Conservation (phyloP, 2,329 filamentous ascomycete species). For the Plectosphaerella cucumerina region DNA sequence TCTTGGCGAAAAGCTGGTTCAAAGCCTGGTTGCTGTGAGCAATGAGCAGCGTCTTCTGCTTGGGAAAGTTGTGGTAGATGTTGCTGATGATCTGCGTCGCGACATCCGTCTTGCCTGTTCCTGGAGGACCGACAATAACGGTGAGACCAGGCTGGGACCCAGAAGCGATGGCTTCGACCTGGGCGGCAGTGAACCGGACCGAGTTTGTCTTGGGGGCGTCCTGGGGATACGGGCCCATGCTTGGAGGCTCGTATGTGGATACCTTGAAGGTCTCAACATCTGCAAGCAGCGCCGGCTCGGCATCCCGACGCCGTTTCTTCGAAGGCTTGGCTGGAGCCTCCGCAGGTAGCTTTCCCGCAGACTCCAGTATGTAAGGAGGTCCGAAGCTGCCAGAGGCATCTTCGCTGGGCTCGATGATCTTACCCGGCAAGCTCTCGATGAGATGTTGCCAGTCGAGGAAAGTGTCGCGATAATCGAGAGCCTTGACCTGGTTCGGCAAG, state of each 20-base stretch:
- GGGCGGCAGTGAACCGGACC: slow-evolving; percentile 85
- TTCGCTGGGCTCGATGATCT: slow-evolving; percentile 74
- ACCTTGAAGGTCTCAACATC: slow-evolving; percentile 70
- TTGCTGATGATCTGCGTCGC: slow-evolving; percentile 98
- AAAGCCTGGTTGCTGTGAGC: slow-evolving; percentile 97
- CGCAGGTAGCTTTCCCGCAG: slow-evolving; percentile 49
- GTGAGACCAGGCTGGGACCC: slow-evolving; percentile 93
- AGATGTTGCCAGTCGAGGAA: slow-evolving; percentile 96
- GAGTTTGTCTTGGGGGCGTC: slow-evolving; percentile 78
- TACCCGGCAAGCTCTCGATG: slow-evolving; percentile 82
- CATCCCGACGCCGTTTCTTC: slow-evolving; percentile 84
- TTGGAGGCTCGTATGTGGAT: slow-evolving; percentile 84
- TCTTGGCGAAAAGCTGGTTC: slow-evolving; percentile 97
- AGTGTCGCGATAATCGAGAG: slow-evolving; percentile 87
- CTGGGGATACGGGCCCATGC: slow-evolving; percentile 83
- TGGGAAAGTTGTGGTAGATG: slow-evolving; percentile 95
- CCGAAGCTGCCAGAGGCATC: slow-evolving; percentile 70
- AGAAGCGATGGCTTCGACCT: slow-evolving; percentile 89
- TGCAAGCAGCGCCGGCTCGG: slow-evolving; percentile 59
- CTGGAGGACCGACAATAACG: slow-evolving; percentile 89
- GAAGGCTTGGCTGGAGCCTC: slow-evolving; percentile 54
- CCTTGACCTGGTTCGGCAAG: slow-evolving; percentile 70
- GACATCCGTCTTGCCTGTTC: slow-evolving; percentile 98
- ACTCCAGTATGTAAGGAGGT: slow-evolving; percentile 83
- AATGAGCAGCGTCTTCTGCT: slow-evolving; percentile 85